Evolutionary conservation across 176 grass and related monocot species (phyloP).

Genomic region (Tuctoria greenei): DNA sequence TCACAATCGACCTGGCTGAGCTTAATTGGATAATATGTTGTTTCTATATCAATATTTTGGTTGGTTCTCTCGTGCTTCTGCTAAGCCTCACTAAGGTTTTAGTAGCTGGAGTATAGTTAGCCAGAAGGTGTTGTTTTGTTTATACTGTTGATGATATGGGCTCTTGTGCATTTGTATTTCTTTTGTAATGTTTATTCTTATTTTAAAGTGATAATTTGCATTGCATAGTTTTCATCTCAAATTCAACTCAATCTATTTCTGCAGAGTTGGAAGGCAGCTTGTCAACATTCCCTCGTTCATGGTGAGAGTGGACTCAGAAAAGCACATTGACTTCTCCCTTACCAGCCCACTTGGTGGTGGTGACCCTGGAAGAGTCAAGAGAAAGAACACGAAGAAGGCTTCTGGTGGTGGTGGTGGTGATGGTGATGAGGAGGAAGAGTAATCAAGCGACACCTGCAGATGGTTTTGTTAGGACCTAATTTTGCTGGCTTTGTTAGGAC

Average conservation of each 20-base stretch:
- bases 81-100: background rate
- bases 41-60: no score
- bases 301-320: slow-evolving; percentile 73
- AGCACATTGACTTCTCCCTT: slow-evolving; percentile 76
- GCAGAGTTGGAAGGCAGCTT: slow-evolving; percentile 73
- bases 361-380: slow-evolving; percentile 69
- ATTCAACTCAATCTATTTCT: background rate
- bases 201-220: background rate
- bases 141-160: background rate
- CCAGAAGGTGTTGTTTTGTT: background rate
- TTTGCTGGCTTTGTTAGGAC: slow-evolving; percentile 36
- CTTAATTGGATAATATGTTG: no score
- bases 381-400: slow-evolving; percentile 75
- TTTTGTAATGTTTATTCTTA: no score
- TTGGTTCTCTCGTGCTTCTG: background rate
- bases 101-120: background rate
- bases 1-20: no score
- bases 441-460: background rate
- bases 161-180: background rate
- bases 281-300: slow-evolving; percentile 82
- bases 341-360: slow-evolving; percentile 69
- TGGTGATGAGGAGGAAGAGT: slow-evolving; percentile 59
- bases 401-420: slow-evolving; percentile 50
- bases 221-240: background rate
- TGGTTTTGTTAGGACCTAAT: slow-evolving; percentile 45